Evolutionary conservation across 306 rosid species (phyloP), one percentile per base, ranked within the genome.

Genomic region (Herpetospermum pedunculosum): DNA sequence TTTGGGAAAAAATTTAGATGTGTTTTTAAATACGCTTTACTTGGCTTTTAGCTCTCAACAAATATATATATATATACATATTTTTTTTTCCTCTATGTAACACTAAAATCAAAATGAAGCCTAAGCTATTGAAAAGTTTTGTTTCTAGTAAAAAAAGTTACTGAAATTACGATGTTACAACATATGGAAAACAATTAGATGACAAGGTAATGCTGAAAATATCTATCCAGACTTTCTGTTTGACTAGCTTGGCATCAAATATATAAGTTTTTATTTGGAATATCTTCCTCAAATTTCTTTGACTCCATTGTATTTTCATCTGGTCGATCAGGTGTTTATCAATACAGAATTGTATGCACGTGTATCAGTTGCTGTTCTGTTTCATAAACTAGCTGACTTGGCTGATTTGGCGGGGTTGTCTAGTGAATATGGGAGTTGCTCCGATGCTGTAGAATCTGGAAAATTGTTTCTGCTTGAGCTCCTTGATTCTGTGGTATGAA

Each of bases 341-440:
- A 93, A 93, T 81, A 90, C 98, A 8, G 98, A 91, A 86, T 83
- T 93, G 83, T 93, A 93, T 79, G 98, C 97, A 82, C 97, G 98
- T 10, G 92, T 89, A 46, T 93, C 97, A 40, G 97, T 91, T 80
- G 96, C 98, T 81, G 92, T 88, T 83, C 71, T 93, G 81, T 93
- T 93, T 81, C 59, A 84, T 84, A 93, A 89, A 84, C 83, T 93
- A 75, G 92, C 96, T 64, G 83, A 88, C 83, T 76, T 85, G 75
- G 85, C 87, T 4, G 79, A 82, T 50, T 65, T 81, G 80, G 84
- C 62, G 79, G 88, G 83, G 75, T 82, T 87, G 50, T 64, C 79
- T 75, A 79, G 79, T 63, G 83, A 84, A 74, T 79, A 80, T 76
- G 77, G 80, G 44, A 77, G 79, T 63, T 70, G 85, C 79, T 73